Percentiles rank a stretch among this genome's conserved stretches.
Evolutionary conservation across 2,329 filamentous ascomycete genomes (phyloP).

Genomic region (Pestalotiopsis sp.): DNA sequence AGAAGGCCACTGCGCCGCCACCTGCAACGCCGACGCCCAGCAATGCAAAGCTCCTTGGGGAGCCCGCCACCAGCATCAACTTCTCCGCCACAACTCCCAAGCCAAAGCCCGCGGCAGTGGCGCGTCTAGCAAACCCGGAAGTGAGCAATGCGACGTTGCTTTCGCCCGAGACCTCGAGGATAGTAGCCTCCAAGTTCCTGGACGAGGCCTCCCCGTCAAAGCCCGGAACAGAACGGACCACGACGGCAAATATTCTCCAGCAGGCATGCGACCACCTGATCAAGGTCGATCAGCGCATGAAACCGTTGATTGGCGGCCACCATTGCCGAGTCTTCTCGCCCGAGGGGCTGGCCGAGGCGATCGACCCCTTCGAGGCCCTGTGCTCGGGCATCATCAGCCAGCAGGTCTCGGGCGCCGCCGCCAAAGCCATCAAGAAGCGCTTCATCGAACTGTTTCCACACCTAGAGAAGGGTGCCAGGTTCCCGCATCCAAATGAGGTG

Average conservation of each 20-base stretch:
- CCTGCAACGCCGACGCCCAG: slow-evolving; percentile 51
- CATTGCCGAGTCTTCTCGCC: slow-evolving; percentile 80
- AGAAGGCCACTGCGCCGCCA: slow-evolving; percentile 27
- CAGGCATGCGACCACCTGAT: slow-evolving; percentile 77
- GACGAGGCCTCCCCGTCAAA: slow-evolving; percentile 49
- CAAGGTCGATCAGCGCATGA: slow-evolving; percentile 70
- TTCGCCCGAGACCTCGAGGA: slow-evolving; percentile 69
- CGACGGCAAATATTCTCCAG: slow-evolving; percentile 73
- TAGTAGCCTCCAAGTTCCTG: slow-evolving; percentile 56
- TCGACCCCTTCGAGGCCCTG: slow-evolving; percentile 87
- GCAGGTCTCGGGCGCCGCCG: slow-evolving; percentile 92
- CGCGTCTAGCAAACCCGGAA: slow-evolving; percentile 63
- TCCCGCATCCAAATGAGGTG: slow-evolving; percentile 79
- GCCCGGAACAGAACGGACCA: slow-evolving; percentile 44
- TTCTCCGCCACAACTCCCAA: slow-evolving; percentile 32
- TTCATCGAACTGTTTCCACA: slow-evolving; percentile 72
- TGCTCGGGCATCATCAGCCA: slow-evolving; percentile 91
- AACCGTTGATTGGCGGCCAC: slow-evolving; percentile 71
- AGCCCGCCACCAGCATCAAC: slow-evolving; percentile 22
- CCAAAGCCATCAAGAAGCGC: slow-evolving; percentile 83
- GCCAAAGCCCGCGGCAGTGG: slow-evolving; percentile 41
- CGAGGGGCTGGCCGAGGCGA: slow-evolving; percentile 77
- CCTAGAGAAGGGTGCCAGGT: slow-evolving; percentile 37
- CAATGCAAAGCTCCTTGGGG: slow-evolving; percentile 41
- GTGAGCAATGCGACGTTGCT: slow-evolving; percentile 70